Conservation (phyloP, 768 basidiomycete species). For the Podaxis sp. region DNA sequence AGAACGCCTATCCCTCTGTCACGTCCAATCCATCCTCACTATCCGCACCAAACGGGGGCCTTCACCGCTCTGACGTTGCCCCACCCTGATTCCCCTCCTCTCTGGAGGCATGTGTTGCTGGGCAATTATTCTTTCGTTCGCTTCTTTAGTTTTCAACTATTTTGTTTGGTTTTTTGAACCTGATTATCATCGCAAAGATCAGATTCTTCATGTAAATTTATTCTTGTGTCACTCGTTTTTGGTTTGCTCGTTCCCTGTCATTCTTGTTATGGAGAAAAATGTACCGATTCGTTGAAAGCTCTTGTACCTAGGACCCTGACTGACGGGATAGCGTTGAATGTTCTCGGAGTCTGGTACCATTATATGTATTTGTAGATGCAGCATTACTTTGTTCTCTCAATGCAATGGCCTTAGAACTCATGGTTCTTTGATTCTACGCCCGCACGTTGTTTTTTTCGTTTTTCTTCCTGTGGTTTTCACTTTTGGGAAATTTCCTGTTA, state of each 20-base stretch:
- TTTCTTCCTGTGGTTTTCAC: background rate
- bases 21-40: conserved; percentile 11
- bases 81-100: background rate
- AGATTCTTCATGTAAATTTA: conserved; percentile 4
- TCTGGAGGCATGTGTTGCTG: background rate
- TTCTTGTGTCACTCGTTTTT: background rate
- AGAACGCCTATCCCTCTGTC: conserved; percentile 17
- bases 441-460: background rate
- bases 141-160: background rate
- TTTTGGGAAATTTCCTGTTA: background rate
- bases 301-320: background rate
- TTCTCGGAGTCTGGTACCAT: conserved; percentile 6
- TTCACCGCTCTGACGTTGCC: conserved; percentile 8
- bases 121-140: background rate
- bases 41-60: conserved; percentile 14
- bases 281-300: background rate
- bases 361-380: conserved; percentile 16
- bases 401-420: conserved; percentile 14
- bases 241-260: background rate
- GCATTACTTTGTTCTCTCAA: conserved; percentile 12
- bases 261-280: conserved; percentile 7
- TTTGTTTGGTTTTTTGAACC: background rate
- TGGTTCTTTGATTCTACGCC: background rate
- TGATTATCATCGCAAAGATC: background rate
- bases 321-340: conserved; percentile 5